Percentiles rank a stretch among this genome's conserved stretches.
These are phyloP conservation scores for Priceomyces carsonii DNA, from an alignment of 805 yeast species.

Conservation along the genomic window DNA sequence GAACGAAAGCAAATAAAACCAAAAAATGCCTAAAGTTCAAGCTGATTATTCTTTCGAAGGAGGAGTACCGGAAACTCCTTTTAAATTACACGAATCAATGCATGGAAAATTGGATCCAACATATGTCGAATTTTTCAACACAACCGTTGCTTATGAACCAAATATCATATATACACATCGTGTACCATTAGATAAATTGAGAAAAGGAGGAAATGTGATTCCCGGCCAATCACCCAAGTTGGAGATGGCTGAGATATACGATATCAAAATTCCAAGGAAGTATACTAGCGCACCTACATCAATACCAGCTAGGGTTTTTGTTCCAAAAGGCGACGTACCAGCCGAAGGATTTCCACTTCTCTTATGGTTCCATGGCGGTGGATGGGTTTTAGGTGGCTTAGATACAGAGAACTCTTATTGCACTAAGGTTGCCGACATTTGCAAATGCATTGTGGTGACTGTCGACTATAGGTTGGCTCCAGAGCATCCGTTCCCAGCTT, in stretches of 20 bases:
- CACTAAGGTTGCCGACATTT: conserved; percentile 37
- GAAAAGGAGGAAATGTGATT: conserved; percentile 39
- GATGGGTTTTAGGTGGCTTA: conserved; percentile 44
- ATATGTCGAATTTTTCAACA: conserved; percentile 36
- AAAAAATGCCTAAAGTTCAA: too few relatives aligned
- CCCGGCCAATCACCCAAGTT: conserved; percentile 40
- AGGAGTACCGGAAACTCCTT: conserved; percentile 30
- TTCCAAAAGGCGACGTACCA: conserved; percentile 34
- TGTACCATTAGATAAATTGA: conserved; percentile 27
- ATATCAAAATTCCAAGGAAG: conserved; percentile 32
- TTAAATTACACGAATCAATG: conserved; percentile 28
- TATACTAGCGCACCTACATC: conserved; percentile 21
- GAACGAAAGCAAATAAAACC: too few relatives aligned
- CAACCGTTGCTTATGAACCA: conserved; percentile 22
- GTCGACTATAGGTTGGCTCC: conserved; percentile 56
- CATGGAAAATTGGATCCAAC: conserved; percentile 33
- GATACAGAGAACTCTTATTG: conserved; percentile 44
- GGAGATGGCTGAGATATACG: conserved; percentile 26
- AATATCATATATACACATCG: conserved; percentile 35
- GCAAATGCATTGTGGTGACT: conserved; percentile 40
- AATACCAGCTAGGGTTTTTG: conserved; percentile 35
- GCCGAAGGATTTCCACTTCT: conserved; percentile 37
- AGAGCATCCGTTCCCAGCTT: conserved; percentile 49
- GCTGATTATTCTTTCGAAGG: conserved; percentile 24
- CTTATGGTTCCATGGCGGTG: conserved; percentile 48